Conservation (phyloP, 1,284 basidiomycete species). For the Abortiporus biennis region DNA sequence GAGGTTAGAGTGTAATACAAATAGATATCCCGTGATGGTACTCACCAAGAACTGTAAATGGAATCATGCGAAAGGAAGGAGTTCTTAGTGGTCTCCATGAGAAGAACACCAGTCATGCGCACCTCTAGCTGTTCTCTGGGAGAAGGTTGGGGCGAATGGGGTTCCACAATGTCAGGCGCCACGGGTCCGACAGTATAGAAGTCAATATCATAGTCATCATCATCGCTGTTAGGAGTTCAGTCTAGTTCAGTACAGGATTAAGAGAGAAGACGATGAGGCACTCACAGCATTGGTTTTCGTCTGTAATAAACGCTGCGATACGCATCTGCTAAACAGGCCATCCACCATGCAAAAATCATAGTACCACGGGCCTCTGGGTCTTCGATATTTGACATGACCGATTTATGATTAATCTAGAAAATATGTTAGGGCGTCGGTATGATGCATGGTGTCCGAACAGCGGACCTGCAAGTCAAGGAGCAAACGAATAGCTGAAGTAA, state of each 20-base stretch:
- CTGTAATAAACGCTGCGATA: constrained; percentile 56
- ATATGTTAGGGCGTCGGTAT: constrained; percentile 8
- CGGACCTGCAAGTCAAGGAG: constrained; percentile 68
- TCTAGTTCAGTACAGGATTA: constrained; percentile 6
- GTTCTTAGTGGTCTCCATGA: constrained; percentile 5
- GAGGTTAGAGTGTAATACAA: constrained; percentile 8
- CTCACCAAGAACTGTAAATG: constrained; percentile 23
- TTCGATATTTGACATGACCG: constrained; percentile 60
- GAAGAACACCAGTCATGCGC: constrained; percentile 13
- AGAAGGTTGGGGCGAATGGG: constrained; percentile 45
- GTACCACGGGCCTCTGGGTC: constrained; percentile 70
- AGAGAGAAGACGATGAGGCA: constrained; percentile 15
- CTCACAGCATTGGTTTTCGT: constrained; percentile 60
- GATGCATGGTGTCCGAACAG: constrained; percentile 1
- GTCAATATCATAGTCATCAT: constrained; percentile 69
- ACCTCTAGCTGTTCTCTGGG: constrained; percentile 75
- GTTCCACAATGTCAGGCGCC: constrained; percentile 40
- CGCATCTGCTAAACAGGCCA: constrained; percentile 55
- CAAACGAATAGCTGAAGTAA: constrained; percentile 70
- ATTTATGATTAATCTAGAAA: constrained; percentile 72
- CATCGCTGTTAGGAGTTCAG: constrained; percentile 33
- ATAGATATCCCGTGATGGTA: constrained; percentile 11
- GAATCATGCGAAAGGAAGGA: neutral
- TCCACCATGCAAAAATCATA: constrained; percentile 84
- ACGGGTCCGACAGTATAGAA: constrained; percentile 71